These are phyloP conservation scores for Trichosporon faecale DNA, from an alignment of 1,284 basidiomycete genomes.

Conservation along the genomic window DNA sequence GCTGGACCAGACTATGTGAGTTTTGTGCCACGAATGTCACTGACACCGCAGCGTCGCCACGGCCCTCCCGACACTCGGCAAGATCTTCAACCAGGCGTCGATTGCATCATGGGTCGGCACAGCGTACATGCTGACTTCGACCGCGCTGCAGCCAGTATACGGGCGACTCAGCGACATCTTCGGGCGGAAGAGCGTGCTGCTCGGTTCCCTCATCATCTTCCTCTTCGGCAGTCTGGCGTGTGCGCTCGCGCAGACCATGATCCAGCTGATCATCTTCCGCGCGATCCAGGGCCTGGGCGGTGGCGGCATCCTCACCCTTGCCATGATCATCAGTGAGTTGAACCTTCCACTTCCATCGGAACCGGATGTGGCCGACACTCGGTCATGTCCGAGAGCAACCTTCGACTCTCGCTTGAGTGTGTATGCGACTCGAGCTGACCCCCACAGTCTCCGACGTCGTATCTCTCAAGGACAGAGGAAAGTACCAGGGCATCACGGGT, in stretches of 20 bases:
- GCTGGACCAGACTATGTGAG: conserved; percentile 48
- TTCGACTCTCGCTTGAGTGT: background rate
- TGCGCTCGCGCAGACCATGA: conserved; percentile 60
- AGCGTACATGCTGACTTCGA: conserved; percentile 34
- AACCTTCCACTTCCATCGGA: background rate
- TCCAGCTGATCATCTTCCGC: conserved; percentile 67
- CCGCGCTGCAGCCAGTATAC: conserved; percentile 59
- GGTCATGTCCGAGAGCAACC: background rate
- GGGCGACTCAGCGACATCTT: conserved; percentile 71
- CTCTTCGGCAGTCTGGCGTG: conserved; percentile 56
- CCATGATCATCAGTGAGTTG: conserved; percentile 31
- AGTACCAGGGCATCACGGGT: conserved; percentile 48
- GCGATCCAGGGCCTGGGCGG: conserved; percentile 33
- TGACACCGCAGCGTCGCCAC: conserved; percentile 60
- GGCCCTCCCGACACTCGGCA: conserved; percentile 63
- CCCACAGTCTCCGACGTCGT: conserved; percentile 35
- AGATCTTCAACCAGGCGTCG: conserved; percentile 63
- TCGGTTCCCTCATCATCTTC: conserved; percentile 58
- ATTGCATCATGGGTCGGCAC: conserved; percentile 63
- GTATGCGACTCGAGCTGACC: background rate
- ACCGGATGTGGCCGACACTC: background rate
- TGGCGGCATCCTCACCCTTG: conserved; percentile 36
- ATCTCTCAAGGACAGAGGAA: conserved; percentile 46
- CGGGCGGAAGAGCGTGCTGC: conserved; percentile 61
- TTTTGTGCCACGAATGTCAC: conserved; percentile 4